Evolutionary conservation across 805 yeast genomes (phyloP).

Genomic region (Yarrowia porcina): DNA sequence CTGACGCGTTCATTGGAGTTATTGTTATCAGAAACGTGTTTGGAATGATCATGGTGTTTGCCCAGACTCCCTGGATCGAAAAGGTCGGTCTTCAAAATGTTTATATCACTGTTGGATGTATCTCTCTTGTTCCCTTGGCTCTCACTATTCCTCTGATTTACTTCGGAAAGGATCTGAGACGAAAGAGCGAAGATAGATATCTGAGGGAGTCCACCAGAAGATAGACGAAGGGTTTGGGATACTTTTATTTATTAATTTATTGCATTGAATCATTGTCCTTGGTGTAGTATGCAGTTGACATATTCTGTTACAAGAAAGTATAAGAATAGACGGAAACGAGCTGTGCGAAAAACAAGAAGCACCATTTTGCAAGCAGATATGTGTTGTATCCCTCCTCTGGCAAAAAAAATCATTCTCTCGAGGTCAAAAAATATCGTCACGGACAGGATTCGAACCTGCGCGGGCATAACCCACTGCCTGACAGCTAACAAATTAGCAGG

Average conservation of each 20-base stretch:
- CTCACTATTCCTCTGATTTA: not conserved
- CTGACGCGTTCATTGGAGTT: not conserved
- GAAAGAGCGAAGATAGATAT: not conserved
- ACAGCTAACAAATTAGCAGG: constrained; percentile 55
- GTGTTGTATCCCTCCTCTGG: too few relatives aligned
- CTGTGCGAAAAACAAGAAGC: too few relatives aligned
- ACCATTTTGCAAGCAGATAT: too few relatives aligned
- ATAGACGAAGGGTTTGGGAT: not conserved
- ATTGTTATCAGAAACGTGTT: not conserved
- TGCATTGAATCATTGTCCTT: too few relatives aligned
- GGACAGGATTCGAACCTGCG: constrained; percentile 99
- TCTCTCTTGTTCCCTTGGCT: not conserved
- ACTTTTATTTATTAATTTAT: not conserved
- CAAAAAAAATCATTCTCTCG: too few relatives aligned
- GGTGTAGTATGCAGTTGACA: too few relatives aligned
- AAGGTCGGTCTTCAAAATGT: not conserved
- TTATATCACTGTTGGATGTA: not conserved
- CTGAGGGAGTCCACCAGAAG: not conserved
- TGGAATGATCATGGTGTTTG: not conserved
- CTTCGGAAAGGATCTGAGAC: not conserved
- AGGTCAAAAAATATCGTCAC: constrained; percentile 67
- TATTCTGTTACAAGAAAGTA: too few relatives aligned
- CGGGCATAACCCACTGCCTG: constrained; percentile 83
- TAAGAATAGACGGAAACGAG: too few relatives aligned
- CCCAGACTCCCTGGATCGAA: not conserved